Conservation (phyloP, 202 grass and related monocot species). For the Tripidium arundinaceum region DNA sequence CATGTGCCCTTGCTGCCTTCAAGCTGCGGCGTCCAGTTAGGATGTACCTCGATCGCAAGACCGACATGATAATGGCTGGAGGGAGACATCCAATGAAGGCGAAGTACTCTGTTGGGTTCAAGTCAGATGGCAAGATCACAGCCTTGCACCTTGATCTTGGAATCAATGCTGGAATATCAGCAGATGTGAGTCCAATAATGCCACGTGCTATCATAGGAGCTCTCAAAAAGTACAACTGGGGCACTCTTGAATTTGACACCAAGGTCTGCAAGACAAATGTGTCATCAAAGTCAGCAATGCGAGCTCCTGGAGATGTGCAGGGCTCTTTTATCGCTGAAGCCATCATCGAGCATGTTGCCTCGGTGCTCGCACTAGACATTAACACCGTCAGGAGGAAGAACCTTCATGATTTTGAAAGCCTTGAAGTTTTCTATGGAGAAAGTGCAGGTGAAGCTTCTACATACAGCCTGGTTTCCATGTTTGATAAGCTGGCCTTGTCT, state of each 20-base stretch:
- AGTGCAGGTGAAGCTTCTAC: slow-evolving; percentile 40
- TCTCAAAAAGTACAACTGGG: slow-evolving; percentile 88
- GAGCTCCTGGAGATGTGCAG: slow-evolving; percentile 68
- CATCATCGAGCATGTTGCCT: slow-evolving; percentile 79
- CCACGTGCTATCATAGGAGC: not conserved
- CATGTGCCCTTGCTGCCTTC: slow-evolving; percentile 66
- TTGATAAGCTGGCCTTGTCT: slow-evolving; percentile 57
- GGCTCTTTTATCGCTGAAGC: slow-evolving; percentile 89
- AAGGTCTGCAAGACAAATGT: slow-evolving; percentile 83
- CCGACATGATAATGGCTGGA: slow-evolving; percentile 75
- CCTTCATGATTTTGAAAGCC: slow-evolving; percentile 64
- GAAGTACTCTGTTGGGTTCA: slow-evolving; percentile 77
- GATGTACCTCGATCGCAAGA: slow-evolving; percentile 81
- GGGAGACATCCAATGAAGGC: slow-evolving; percentile 69
- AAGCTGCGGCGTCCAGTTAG: slow-evolving; percentile 61
- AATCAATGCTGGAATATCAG: slow-evolving; percentile 59
- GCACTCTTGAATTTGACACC: slow-evolving; percentile 46
- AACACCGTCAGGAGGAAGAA: slow-evolving; percentile 63
- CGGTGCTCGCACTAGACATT: slow-evolving; percentile 43
- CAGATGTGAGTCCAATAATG: slow-evolving; percentile 34
- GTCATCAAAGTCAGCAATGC: slow-evolving; percentile 64
- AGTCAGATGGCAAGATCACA: slow-evolving; percentile 71
- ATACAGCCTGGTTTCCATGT: slow-evolving; percentile 64
- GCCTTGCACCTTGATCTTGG: slow-evolving; percentile 57
- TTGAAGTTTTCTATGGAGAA: slow-evolving; percentile 37